Conservation (phyloP, 2,329 filamentous ascomycete species). For the Pseudocercospora cruenta region DNA sequence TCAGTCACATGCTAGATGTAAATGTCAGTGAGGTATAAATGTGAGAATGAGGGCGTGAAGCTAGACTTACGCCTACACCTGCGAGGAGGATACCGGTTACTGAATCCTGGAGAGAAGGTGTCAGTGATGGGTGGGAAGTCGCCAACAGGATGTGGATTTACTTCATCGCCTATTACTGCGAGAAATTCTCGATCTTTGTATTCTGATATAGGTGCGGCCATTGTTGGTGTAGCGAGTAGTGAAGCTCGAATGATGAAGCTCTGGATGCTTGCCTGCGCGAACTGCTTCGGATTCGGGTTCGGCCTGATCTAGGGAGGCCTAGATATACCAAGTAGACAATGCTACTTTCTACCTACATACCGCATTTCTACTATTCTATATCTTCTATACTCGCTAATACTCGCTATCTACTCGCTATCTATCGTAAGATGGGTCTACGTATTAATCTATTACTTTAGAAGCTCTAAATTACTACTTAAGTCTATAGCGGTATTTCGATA, state of each 20-base stretch:
- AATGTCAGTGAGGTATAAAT: neutral
- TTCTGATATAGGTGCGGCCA: constrained; percentile 63
- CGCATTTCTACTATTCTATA: too few relatives aligned
- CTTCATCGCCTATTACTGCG: constrained; percentile 97
- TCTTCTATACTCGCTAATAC: too few relatives aligned
- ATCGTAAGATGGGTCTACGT: too few relatives aligned
- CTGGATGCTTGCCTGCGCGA: neutral
- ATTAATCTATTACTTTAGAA: too few relatives aligned
- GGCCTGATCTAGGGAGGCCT: too few relatives aligned
- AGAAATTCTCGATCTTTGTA: constrained; percentile 89
- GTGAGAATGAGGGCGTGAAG: neutral
- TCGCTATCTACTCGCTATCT: too few relatives aligned
- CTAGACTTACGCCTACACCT: constrained; percentile 78
- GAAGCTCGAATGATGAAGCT: constrained; percentile 1
- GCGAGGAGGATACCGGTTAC: constrained; percentile 94
- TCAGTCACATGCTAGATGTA: constrained; percentile 78
- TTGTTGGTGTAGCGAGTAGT: constrained; percentile 39
- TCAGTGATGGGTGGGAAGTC: neutral
- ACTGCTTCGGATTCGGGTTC: neutral
- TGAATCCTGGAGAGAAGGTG: constrained; percentile 68
- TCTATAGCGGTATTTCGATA: too few relatives aligned
- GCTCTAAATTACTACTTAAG: too few relatives aligned
- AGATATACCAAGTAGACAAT: too few relatives aligned
- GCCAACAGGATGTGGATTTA: constrained; percentile 39
- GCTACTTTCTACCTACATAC: too few relatives aligned